Conservation (phyloP, 306 rosid genomes). For the Hippophae tibetana region DNA sequence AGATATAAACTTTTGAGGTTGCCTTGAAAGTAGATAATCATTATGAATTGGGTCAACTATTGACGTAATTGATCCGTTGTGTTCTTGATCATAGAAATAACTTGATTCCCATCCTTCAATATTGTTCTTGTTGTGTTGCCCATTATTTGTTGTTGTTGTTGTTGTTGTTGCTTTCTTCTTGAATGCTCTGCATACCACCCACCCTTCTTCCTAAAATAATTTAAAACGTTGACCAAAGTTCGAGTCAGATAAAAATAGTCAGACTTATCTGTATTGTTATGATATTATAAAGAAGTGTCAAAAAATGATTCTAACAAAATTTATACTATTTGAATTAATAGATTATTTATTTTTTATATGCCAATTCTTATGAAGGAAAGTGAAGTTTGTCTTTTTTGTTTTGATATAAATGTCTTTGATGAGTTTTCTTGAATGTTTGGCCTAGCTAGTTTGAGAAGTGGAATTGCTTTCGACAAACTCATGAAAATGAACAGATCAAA, state of each 20-base stretch:
- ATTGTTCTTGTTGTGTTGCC: conserved; percentile 35
- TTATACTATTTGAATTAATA: too few species aligned
- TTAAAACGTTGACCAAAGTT: conserved; percentile 17
- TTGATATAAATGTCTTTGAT: too few species aligned
- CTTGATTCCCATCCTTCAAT: conserved; percentile 63
- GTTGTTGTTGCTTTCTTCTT: conserved; percentile 42
- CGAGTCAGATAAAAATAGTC: background rate
- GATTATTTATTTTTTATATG: too few species aligned
- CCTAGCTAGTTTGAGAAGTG: too few species aligned
- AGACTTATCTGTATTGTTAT: too few species aligned
- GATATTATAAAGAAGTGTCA: too few species aligned
- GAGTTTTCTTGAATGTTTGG: too few species aligned
- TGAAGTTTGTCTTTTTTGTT: too few species aligned
- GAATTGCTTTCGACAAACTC: too few species aligned
- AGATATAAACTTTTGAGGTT: conserved; percentile 32
- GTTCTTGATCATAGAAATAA: conserved; percentile 49
- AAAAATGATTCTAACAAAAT: too few species aligned
- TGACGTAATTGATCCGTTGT: conserved; percentile 26
- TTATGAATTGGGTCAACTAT: conserved; percentile 43
- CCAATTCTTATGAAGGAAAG: too few species aligned
- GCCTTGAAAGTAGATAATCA: conserved; percentile 33
- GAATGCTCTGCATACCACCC: conserved; percentile 98
- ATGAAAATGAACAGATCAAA: too few species aligned
- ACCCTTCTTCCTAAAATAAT: conserved; percentile 77
- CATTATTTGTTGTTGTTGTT: conserved; percentile 3